phyloP scores from a whole-genome alignment of 202 grass and related monocot species.

The Carex sylvatica region DNA sequence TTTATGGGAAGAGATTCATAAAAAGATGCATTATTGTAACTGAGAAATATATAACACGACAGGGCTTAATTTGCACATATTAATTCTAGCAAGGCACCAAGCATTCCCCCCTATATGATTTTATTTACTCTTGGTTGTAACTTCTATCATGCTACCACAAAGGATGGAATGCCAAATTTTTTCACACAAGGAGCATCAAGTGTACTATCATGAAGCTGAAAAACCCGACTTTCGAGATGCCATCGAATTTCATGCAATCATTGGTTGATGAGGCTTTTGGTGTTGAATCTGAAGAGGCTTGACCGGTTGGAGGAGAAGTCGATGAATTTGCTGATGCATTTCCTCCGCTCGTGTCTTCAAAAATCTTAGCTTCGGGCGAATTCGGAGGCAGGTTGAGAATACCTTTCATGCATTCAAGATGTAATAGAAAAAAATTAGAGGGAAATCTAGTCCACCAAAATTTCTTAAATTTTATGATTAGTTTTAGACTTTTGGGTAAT shows the following conservation, averaged over 20 bases:
- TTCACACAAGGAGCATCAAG: conserved; percentile 10
- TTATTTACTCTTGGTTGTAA: conserved; percentile 5
- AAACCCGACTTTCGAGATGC: background rate
- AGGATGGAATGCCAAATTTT: background rate
- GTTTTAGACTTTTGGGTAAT: background rate
- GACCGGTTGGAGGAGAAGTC: background rate
- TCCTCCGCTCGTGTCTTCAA: conserved; percentile 6
- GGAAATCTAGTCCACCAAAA: background rate
- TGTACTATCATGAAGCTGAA: background rate
- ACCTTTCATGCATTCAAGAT: conserved; percentile 22
- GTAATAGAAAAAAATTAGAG: background rate
- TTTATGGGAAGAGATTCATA: background rate
- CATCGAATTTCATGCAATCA: background rate
- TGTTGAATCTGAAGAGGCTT: conserved; percentile 2
- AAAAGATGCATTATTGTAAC: background rate
- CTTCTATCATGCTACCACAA: background rate
- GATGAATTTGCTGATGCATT: conserved; percentile 24
- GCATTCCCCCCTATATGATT: background rate
- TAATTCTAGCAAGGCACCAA: background rate
- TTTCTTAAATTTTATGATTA: background rate
- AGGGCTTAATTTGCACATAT: background rate
- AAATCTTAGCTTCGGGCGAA: conserved; percentile 30
- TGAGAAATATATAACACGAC: background rate
- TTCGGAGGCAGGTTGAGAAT: conserved; percentile 32
- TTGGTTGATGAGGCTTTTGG: conserved; percentile 4